A percentile compares a stretch with the other conserved stretches of the same genome.
Evolutionary conservation across 2,329 filamentous ascomycete species (phyloP).

Genomic region (Talaromyces pinophilus): DNA sequence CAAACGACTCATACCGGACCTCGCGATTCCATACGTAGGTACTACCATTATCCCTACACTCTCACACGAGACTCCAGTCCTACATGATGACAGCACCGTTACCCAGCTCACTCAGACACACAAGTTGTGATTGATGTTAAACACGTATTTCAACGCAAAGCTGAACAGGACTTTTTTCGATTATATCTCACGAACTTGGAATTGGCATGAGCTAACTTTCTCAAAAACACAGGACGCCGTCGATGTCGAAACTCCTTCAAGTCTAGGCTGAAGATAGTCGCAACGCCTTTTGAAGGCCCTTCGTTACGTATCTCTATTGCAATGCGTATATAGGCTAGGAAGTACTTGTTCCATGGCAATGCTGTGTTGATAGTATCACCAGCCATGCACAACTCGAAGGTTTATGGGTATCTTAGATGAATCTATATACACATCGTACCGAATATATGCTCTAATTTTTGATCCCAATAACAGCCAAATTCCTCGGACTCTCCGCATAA

Average conservation of each 20-base stretch:
- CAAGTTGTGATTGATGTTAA: constrained; percentile 25
- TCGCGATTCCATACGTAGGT: constrained; percentile 7
- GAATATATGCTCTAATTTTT: constrained; percentile 51
- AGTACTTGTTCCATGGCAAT: neutral
- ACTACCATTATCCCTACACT: neutral
- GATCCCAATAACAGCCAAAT: constrained; percentile 88
- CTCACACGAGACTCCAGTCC: neutral
- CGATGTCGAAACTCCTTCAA: neutral
- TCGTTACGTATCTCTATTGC: neutral
- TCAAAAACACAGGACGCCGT: neutral
- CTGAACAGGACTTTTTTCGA: constrained; percentile 14
- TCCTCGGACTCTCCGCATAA: constrained; percentile 80
- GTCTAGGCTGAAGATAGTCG: neutral
- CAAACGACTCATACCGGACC: neutral
- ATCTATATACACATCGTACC: neutral
- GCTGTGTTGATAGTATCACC: neutral
- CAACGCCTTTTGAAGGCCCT: neutral
- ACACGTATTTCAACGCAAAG: constrained; percentile 23
- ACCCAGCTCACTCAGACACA: constrained; percentile 25
- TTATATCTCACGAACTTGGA: neutral
- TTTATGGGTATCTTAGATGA: constrained; percentile 7
- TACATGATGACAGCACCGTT: constrained; percentile 25
- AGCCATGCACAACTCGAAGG: neutral
- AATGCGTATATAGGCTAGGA: neutral
- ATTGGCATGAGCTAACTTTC: constrained; percentile 4